Percentiles rank a stretch among this genome's conserved stretches.
Conservation (phyloP, 176 grass and related monocot genomes). For the Avena sativa region DNA sequence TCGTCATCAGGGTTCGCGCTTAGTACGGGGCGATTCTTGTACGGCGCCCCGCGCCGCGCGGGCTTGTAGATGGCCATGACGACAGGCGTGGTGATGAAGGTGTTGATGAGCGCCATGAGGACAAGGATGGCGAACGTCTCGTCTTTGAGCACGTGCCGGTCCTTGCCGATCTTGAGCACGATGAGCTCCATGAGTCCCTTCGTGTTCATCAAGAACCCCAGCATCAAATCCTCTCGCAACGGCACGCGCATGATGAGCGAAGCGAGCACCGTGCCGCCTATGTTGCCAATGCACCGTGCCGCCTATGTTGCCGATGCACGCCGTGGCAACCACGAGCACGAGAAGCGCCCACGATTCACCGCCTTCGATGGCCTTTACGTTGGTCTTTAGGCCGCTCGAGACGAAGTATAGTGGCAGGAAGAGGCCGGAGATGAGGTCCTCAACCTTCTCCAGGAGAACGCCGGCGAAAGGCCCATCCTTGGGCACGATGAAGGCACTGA, state of each 20-base stretch:
- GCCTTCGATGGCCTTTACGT: slow-evolving; percentile 64
- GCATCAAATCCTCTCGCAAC: slow-evolving; percentile 47
- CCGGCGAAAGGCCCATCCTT: slow-evolving; percentile 72
- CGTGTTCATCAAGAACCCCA: slow-evolving; percentile 76
- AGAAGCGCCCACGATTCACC: slow-evolving; percentile 66
- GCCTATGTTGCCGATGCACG: slow-evolving; percentile 69
- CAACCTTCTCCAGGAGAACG: slow-evolving; percentile 72
- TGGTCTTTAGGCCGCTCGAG: slow-evolving; percentile 76
- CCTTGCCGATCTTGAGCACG: slow-evolving; percentile 68
- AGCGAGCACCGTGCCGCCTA: slow-evolving; percentile 54
- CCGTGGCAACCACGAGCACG: slow-evolving; percentile 59
- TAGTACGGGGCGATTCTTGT: slow-evolving; percentile 62
- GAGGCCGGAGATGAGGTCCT: slow-evolving; percentile 71
- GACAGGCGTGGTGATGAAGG: slow-evolving; percentile 64
- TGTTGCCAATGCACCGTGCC: slow-evolving; percentile 69
- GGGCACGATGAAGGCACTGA: slow-evolving; percentile 74
- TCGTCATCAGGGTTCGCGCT: slow-evolving; percentile 44
- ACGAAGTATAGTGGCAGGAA: slow-evolving; percentile 84
- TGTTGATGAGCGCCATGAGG: slow-evolving; percentile 73
- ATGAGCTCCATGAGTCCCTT: slow-evolving; percentile 77
- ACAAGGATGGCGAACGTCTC: slow-evolving; percentile 73
- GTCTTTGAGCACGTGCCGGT: slow-evolving; percentile 70
- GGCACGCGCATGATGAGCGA: slow-evolving; percentile 41
- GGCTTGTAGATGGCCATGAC: slow-evolving; percentile 66
- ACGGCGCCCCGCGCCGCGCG: slow-evolving; percentile 42